These are phyloP conservation scores for Achaetomium macrosporum DNA, from an alignment of 2,329 filamentous ascomycete species.

Conservation along the genomic window DNA sequence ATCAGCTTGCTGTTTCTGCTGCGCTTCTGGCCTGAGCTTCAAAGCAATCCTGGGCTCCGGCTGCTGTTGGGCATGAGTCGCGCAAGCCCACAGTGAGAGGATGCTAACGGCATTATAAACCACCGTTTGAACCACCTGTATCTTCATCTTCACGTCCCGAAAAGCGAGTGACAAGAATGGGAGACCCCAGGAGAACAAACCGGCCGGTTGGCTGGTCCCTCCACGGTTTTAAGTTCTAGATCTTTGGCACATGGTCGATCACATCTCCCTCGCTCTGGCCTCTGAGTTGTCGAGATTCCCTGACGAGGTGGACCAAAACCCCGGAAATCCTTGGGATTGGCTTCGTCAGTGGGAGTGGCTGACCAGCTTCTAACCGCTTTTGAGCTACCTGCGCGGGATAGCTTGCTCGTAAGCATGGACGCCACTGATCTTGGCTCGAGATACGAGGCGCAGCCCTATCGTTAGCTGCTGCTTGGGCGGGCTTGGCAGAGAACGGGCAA, in stretches of 20 bases:
- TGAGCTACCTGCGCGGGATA: neutral
- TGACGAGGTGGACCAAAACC: neutral
- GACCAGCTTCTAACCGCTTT: neutral
- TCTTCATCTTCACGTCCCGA: neutral
- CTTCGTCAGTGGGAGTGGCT: neutral
- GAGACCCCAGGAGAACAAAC: no score
- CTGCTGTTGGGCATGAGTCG: neutral
- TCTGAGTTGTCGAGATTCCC: neutral
- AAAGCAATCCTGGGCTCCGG: conserved; percentile 5
- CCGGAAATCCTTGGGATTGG: no score
- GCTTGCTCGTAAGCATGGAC: neutral
- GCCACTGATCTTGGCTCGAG: neutral
- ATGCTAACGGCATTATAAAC: neutral
- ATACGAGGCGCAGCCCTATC: neutral
- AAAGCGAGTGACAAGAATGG: neutral
- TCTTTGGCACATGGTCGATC: no score
- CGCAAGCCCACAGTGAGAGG: neutral
- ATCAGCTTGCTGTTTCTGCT: conserved; percentile 10
- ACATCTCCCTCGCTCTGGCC: neutral
- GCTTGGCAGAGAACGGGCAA: neutral
- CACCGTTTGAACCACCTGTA: neutral
- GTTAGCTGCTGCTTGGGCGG: neutral
- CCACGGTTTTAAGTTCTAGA: neutral
- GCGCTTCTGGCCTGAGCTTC: conserved; percentile 8
- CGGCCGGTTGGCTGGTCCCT: neutral